Evolutionary conservation across 352 stramenopile genomes (phyloP).

Genomic region (Pythium rishiriense): DNA sequence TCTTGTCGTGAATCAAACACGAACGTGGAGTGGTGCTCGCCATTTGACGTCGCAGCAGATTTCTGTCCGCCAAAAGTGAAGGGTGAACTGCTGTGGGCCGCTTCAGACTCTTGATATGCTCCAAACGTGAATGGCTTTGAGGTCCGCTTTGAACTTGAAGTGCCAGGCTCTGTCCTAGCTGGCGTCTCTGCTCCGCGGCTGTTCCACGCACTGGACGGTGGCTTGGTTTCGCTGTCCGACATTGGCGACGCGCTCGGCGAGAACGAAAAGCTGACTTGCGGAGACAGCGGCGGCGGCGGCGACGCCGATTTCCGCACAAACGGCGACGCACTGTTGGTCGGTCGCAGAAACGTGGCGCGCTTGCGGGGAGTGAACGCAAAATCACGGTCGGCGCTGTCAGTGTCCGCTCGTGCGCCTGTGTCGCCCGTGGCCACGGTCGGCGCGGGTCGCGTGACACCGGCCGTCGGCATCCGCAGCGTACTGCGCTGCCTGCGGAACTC

Average conservation of each 20-base stretch:
- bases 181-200: background rate
- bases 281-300: conserved; percentile 1
- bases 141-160: background rate
- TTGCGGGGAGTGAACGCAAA: conserved; percentile 27
- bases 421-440: background rate
- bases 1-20: conserved; percentile 4
- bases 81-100: background rate
- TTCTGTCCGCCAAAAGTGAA: conserved; percentile 8
- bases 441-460: background rate
- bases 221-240: conserved; percentile 20
- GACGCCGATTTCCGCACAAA: conserved; percentile 11
- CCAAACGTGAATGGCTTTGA: conserved; percentile 15
- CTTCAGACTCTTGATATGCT: conserved; percentile 2
- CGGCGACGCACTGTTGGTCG: conserved; percentile 7
- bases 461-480: conserved; percentile 18
- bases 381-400: conserved; percentile 12
- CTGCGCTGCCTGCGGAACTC: conserved; percentile 36
- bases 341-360: conserved; percentile 13
- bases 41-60: background rate
- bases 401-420: background rate
- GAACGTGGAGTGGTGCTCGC: conserved; percentile 1
- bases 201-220: background rate
- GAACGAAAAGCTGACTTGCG: conserved; percentile 19
- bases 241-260: conserved; percentile 21
- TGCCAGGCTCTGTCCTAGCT: background rate